Base-by-base conservation (phyloP, 352 stramenopile species). In the Globisporangium parvum region DNA sequence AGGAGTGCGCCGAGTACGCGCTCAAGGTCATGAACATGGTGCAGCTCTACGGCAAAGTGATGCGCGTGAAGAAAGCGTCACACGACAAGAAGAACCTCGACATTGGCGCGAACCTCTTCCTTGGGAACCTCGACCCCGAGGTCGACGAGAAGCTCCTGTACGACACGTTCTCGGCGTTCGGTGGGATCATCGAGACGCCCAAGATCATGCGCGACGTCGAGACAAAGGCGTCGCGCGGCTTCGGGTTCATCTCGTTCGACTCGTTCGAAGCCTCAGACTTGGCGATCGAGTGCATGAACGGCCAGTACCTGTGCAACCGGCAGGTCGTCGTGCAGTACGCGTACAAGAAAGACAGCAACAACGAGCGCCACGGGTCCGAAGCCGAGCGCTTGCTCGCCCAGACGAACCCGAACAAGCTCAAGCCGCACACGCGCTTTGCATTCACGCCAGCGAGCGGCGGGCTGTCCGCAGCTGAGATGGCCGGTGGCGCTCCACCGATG, bases 11-110 rank as follows among this genome's bases (percentile, higher is more conserved):
- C 42, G 97, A 99, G 51, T 99, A 99, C 71, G 96, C 95, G 11
- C 96, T 98, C 52, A 98, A 98, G 60, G 89, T 99, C n/a, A 78
- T 99, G 59, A 98, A 98, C 75, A 99, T 99, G 95, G 85, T 99
- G 41, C 97, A 98, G 71, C 70, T 99, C n/a, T 99, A 93, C 71
- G 92, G 93, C 24, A 89, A 97, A 53, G 92, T 96, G 3, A 75
- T 99, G 37, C 82, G 93, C 21, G 94, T 99, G 12, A 98, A 96
- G 66, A 99, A 99, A 70, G 91, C 89, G 18, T 95, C 81, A 23
- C 85, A 98, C 58, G 96, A 99, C 70, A 92, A 91, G 65, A 98
- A 98, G 65, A 92, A 74, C 35, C 69, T 97, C 39, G 97, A 99
- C 73, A 95, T 99, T n/a, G 97, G 97, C 35, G 97, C 97, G 4